These are phyloP conservation scores for Samsoniella hepiali DNA, from an alignment of 2,329 filamentous ascomycete species.

Conservation along the genomic window DNA sequence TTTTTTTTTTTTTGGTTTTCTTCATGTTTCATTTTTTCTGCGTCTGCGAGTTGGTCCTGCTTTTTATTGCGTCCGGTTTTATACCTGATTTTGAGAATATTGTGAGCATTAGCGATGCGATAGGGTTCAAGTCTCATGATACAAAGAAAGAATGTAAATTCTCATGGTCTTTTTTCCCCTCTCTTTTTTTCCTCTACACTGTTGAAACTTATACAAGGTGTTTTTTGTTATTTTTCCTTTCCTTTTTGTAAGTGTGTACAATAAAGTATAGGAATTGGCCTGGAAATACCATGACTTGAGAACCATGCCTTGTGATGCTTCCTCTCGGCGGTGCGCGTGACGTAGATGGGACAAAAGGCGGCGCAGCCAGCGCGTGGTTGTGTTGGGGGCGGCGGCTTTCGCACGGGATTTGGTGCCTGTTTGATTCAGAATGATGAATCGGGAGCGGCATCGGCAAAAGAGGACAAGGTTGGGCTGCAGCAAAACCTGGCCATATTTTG, in stretches of 20 bases:
- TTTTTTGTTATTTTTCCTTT: no score
- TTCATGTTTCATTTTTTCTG: background rate
- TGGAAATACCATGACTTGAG: no score
- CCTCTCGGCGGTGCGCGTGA: no score
- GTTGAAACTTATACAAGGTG: background rate
- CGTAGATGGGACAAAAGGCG: no score
- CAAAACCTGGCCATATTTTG: background rate
- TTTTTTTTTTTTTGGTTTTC: slow-evolving; percentile 6
- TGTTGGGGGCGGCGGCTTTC: background rate
- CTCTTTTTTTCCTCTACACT: background rate
- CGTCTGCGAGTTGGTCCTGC: slow-evolving; percentile 4
- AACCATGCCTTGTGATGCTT: no score
- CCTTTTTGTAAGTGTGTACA: no score
- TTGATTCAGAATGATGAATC: background rate
- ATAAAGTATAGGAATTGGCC: no score
- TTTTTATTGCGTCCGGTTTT: slow-evolving; percentile 2
- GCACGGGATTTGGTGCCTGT: background rate
- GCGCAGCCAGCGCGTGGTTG: no score
- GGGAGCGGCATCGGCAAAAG: background rate
- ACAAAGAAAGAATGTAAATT: slow-evolving; percentile 12
- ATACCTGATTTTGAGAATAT: slow-evolving; percentile 19
- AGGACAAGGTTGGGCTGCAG: no score
- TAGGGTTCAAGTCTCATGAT: slow-evolving; percentile 19
- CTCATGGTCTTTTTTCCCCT: background rate
- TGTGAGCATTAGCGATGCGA: slow-evolving; percentile 20